Percentiles rank a stretch among this genome's conserved stretches.
phyloP scores from a whole-genome alignment of 208 protist genomes.

The Plasmodiophora brassicae region DNA sequence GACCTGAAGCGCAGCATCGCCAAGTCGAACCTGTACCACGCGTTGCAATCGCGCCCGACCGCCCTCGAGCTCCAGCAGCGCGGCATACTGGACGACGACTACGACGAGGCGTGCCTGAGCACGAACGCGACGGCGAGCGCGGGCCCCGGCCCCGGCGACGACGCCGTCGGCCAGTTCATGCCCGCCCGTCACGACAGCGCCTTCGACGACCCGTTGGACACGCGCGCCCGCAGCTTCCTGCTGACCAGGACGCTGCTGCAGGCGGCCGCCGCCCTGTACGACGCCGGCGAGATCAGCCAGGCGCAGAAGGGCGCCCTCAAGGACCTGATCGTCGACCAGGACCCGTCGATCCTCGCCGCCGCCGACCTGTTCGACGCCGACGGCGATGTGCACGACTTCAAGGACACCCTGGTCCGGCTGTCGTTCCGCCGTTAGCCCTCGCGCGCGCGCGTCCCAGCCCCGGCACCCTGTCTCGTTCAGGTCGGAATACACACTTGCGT shows the following conservation, averaged over 20 bases:
- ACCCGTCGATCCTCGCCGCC: constrained; percentile 17
- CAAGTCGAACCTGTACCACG: background rate
- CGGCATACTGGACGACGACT: background rate
- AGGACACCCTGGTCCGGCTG: background rate
- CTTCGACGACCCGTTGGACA: background rate
- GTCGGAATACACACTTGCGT: too few species aligned
- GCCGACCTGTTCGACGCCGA: background rate
- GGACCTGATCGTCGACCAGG: constrained; percentile 33
- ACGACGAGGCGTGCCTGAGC: background rate
- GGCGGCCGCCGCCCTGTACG: background rate
- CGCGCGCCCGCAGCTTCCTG: background rate
- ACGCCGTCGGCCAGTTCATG: too few species aligned
- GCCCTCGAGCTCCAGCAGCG: background rate
- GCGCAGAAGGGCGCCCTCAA: constrained; percentile 21
- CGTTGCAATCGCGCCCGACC: background rate
- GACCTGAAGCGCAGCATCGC: background rate
- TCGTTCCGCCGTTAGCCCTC: background rate
- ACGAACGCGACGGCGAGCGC: background rate
- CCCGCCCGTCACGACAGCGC: too few species aligned
- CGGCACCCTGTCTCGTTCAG: too few species aligned
- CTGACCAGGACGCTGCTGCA: constrained; percentile 22
- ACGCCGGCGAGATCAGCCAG: constrained; percentile 16
- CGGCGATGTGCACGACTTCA: background rate
- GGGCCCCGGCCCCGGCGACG: background rate
- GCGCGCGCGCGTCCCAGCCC: too few species aligned